phyloP scores from a whole-genome alignment of 2,329 filamentous ascomycete genomes.

The Calonectria pseudoreteaudii region DNA sequence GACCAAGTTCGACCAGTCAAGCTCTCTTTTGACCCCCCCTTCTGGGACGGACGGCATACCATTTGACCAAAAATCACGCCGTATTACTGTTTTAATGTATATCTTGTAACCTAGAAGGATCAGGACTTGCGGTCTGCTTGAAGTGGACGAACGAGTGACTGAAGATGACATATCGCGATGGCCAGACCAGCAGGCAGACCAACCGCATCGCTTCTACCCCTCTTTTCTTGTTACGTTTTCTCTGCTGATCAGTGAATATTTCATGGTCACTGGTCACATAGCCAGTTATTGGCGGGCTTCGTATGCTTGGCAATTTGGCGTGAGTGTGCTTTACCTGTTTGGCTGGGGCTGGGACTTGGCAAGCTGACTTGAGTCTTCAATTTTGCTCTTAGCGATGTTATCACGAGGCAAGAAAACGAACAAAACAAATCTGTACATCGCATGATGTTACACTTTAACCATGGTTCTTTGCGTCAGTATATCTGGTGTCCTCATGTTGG shows the following conservation, averaged over 20 bases:
- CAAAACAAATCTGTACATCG: not conserved
- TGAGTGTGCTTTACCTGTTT: not conserved
- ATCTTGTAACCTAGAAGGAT: not conserved
- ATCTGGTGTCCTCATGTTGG: not conserved
- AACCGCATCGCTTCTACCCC: not conserved
- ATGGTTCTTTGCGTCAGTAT: not conserved
- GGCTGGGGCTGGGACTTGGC: not conserved
- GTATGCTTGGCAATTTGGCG: not conserved
- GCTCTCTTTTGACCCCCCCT: not conserved
- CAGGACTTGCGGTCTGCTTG: not conserved
- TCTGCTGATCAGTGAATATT: not conserved
- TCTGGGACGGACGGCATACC: not conserved
- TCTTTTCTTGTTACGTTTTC: not conserved
- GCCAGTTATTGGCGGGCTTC: not conserved
- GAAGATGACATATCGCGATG: not conserved
- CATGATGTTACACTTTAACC: not conserved
- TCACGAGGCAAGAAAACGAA: not conserved
- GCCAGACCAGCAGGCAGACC: too few species aligned
- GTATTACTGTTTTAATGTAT: not conserved
- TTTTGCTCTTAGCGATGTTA: not conserved
- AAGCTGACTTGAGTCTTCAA: not conserved
- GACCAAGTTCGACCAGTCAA: not conserved
- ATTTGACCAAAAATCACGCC: not conserved
- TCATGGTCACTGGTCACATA: not conserved
- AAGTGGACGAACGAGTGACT: not conserved